A percentile compares a stretch with the other conserved stretches of the same genome.
Evolutionary conservation across 2,329 filamentous ascomycete species (phyloP).

Genomic region (Incumbomyces delicatus): DNA sequence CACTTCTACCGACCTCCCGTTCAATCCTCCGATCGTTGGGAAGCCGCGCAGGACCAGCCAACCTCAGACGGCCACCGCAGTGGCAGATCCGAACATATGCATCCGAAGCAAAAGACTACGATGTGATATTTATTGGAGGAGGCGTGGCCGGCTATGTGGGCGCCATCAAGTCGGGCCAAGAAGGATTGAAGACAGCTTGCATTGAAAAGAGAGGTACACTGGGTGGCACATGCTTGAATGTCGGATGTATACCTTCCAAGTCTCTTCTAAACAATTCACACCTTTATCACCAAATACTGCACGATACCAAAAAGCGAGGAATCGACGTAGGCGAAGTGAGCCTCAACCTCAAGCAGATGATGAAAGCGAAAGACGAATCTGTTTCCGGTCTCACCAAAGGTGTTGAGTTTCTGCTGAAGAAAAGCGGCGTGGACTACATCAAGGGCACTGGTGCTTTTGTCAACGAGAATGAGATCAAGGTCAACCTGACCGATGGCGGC

Average conservation of each 20-base stretch:
- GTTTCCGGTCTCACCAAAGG: slow-evolving; percentile 87
- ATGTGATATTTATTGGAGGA: slow-evolving; percentile 94
- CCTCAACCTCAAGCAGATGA: slow-evolving; percentile 88
- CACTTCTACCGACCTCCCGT: slow-evolving; percentile 6
- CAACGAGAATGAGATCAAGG: slow-evolving; percentile 83
- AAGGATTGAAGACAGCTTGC: slow-evolving; percentile 93
- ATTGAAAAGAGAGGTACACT: slow-evolving; percentile 96
- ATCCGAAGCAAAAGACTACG: slow-evolving; percentile 65
- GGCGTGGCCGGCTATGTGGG: slow-evolving; percentile 98
- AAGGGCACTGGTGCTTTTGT: slow-evolving; percentile 84
- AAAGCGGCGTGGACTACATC: slow-evolving; percentile 97
- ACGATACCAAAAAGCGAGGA: slow-evolving; percentile 93
- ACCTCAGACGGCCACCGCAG: slow-evolving; percentile 18
- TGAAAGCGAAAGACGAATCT: slow-evolving; percentile 96
- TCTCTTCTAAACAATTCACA: slow-evolving; percentile 99
- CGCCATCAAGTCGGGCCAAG: slow-evolving; percentile 96
- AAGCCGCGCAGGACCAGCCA: slow-evolving; percentile 15
- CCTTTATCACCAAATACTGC: slow-evolving; percentile 91
- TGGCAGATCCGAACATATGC: slow-evolving; percentile 21
- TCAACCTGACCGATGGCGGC: slow-evolving; percentile 81
- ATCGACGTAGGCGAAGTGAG: slow-evolving; percentile 97
- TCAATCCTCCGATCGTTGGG: slow-evolving; percentile 5
- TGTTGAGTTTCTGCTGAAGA: slow-evolving; percentile 97
- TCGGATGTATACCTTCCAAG: slow-evolving; percentile 98
- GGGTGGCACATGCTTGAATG: slow-evolving; percentile 95